phyloP scores from a whole-genome alignment of 352 stramenopile species.

The Lagenidium giganteum region DNA sequence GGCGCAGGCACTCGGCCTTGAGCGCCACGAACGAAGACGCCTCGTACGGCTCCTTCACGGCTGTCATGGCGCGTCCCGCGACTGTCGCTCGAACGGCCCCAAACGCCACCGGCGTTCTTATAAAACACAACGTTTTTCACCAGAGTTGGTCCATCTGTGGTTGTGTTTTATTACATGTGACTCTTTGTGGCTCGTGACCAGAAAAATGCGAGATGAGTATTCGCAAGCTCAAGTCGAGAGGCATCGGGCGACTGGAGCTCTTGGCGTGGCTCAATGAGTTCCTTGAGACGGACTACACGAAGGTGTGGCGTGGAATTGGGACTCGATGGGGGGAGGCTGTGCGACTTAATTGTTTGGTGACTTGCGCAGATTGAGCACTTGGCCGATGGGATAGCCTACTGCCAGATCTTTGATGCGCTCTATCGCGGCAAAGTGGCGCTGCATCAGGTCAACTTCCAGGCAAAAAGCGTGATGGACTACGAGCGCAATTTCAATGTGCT shows the following conservation, averaged over 20 bases:
- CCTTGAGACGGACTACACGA: conserved; percentile 66
- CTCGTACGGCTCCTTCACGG: no score
- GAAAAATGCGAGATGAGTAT: conserved; percentile 68
- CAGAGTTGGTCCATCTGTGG: no score
- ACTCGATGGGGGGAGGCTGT: not conserved
- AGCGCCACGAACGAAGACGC: no score
- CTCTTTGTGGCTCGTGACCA: no score
- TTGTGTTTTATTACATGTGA: no score
- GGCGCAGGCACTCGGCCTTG: no score
- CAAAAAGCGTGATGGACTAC: conserved; percentile 32
- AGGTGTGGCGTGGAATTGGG: no score
- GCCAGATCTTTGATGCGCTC: conserved; percentile 53
- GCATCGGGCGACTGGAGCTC: conserved; percentile 56
- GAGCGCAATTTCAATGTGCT: conserved; percentile 53
- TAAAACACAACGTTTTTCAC: no score
- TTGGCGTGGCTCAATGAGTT: conserved; percentile 67
- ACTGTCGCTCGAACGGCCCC: no score
- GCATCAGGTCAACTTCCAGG: conserved; percentile 45
- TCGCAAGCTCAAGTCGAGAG: conserved; percentile 53
- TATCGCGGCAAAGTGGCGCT: conserved; percentile 51
- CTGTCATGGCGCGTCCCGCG: no score
- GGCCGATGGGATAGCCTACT: conserved; percentile 63
- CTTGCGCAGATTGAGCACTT: conserved; percentile 56
- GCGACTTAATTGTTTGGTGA: no score
- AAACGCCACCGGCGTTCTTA: no score